Percentiles rank a stretch among this genome's conserved stretches.
phyloP scores from a whole-genome alignment of 192 early-diverging fungal genomes.

The Allomyces arbusculus region DNA sequence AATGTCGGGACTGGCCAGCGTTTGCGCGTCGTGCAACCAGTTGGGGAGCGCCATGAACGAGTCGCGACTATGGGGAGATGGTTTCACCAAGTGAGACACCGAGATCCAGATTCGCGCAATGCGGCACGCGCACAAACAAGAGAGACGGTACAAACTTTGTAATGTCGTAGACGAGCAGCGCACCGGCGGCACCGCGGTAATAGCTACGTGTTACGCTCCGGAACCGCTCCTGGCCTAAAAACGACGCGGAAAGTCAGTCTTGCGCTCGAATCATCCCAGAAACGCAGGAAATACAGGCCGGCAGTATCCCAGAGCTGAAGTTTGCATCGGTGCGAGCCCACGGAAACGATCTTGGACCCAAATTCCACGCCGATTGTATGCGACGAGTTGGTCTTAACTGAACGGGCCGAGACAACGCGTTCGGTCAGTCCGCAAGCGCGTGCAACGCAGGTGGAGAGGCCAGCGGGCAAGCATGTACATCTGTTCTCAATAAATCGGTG shows the following conservation, averaged over 20 bases:
- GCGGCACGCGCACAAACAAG: slow-evolving; percentile 5
- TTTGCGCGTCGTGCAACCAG: slow-evolving; percentile 45
- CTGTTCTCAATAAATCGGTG: slow-evolving; percentile 37
- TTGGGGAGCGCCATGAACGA: slow-evolving; percentile 39
- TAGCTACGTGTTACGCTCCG: slow-evolving; percentile 51
- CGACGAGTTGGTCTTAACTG: slow-evolving; percentile 34
- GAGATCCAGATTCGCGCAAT: slow-evolving; percentile 7
- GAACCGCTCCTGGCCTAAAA: slow-evolving; percentile 26
- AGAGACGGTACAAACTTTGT: slow-evolving; percentile 27
- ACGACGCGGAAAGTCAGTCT: slow-evolving; percentile 1
- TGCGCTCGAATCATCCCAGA: background rate
- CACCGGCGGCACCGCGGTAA: slow-evolving; percentile 60
- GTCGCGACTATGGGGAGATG: slow-evolving; percentile 16
- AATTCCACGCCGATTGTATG: slow-evolving; percentile 69
- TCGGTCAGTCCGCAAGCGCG: no score
- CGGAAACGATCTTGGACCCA: slow-evolving; percentile 45
- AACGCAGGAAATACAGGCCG: slow-evolving; percentile 15
- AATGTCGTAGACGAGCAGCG: slow-evolving; percentile 59
- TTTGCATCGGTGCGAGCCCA: slow-evolving; percentile 42
- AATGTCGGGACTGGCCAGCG: slow-evolving; percentile 42
- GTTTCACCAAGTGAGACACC: background rate
- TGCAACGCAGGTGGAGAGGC: no score
- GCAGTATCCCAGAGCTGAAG: slow-evolving; percentile 60
- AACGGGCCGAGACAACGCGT: no score
- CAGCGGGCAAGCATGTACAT: slow-evolving; percentile 10